These are phyloP conservation scores for Mycena belliarum DNA, from an alignment of 768 basidiomycete species.

Conservation along the genomic window DNA sequence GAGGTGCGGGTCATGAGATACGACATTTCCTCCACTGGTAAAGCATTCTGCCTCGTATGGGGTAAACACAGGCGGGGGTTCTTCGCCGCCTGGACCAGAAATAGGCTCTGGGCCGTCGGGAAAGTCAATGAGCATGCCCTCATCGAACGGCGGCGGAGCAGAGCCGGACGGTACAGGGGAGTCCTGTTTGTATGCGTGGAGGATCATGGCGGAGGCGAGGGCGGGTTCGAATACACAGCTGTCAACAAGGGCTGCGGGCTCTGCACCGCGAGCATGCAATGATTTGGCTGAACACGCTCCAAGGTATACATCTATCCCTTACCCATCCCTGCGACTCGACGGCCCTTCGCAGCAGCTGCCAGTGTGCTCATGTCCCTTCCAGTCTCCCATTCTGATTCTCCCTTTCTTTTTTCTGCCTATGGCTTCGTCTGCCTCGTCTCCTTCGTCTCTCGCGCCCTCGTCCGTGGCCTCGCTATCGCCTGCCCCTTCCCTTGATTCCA, in stretches of 20 bases:
- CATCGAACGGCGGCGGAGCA: conserved; percentile 12
- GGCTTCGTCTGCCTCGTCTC: background rate
- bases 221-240: background rate
- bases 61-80: conserved; percentile 63
- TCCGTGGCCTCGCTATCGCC: background rate
- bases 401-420: background rate
- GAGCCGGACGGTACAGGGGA: background rate
- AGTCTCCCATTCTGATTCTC: background rate
- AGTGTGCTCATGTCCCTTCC: conserved; percentile 14
- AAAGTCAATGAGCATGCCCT: conserved; percentile 16
- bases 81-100: conserved; percentile 32
- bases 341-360: background rate
- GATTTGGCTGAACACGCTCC: too few relatives aligned
- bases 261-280: too few relatives aligned
- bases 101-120: conserved; percentile 5
- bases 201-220: conserved; percentile 1
- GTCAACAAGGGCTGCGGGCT: too few relatives aligned
- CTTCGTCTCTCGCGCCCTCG: background rate
- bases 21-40: conserved; percentile 47
- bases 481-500: background rate
- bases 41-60: conserved; percentile 67
- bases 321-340: background rate
- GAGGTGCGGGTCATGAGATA: conserved; percentile 72
- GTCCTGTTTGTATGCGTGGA: conserved; percentile 1
- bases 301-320: conserved; percentile 4